phyloP scores from a whole-genome alignment of 2,329 filamentous ascomycete genomes.

The Ophiocordyceps camponoti-floridani region DNA sequence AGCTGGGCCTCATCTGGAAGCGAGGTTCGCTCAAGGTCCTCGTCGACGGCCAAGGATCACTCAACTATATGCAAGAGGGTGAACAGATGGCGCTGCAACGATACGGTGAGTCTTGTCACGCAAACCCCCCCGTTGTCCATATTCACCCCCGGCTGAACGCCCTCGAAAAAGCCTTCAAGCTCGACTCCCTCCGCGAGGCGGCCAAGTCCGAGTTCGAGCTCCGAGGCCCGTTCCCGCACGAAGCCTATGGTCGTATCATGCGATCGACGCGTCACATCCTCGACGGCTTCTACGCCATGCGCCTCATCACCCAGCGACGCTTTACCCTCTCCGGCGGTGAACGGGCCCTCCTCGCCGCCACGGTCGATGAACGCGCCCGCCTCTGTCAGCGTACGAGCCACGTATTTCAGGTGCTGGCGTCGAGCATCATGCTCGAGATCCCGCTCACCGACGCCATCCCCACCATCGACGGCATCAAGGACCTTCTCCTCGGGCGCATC shows the following conservation, averaged over 20 bases:
- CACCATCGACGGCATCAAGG: conserved; percentile 61
- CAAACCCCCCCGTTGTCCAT: not conserved
- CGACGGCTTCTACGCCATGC: conserved; percentile 93
- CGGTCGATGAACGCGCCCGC: conserved; percentile 58
- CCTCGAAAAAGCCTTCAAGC: conserved; percentile 30
- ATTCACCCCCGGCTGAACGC: not conserved
- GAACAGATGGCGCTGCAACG: conserved; percentile 79
- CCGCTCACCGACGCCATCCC: conserved; percentile 80
- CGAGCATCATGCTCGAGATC: conserved; percentile 86
- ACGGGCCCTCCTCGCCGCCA: conserved; percentile 62
- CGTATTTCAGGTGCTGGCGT: conserved; percentile 70
- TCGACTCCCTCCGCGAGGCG: conserved; percentile 55
- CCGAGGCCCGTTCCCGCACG: conserved; percentile 66
- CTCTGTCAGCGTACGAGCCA: conserved; percentile 84
- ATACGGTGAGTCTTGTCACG: conserved; percentile 29
- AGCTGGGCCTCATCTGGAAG: conserved; percentile 94
- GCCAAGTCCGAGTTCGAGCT: conserved; percentile 81
- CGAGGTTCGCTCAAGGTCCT: conserved; percentile 70
- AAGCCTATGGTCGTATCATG: conserved; percentile 56
- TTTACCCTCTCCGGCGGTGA: conserved; percentile 62
- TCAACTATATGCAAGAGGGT: conserved; percentile 67
- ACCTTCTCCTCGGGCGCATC: conserved; percentile 70
- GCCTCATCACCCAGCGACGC: conserved; percentile 73
- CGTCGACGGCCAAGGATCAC: conserved; percentile 35
- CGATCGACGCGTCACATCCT: conserved; percentile 68